Evolutionary conservation across 208 protist species (phyloP), one percentile per base, ranked within the genome.

Genomic region (Leishmania major): DNA sequence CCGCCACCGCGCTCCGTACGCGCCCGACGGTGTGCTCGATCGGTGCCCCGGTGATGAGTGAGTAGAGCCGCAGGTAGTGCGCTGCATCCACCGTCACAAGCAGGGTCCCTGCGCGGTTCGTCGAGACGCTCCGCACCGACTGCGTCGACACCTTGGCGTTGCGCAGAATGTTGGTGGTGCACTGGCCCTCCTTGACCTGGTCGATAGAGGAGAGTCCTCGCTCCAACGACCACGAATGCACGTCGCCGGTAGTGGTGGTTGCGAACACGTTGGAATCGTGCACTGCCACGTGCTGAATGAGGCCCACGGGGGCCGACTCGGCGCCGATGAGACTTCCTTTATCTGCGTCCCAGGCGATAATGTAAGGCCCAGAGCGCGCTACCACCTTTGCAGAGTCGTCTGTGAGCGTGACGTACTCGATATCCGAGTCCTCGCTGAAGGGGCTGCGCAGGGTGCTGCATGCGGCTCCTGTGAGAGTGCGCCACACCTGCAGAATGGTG

Each of bases 301-400:
- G 75, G 17, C 94, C 94, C 17, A 53, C 55, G 8, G 85, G 89
- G 35, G 89, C 86, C 0, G 88, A 83, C 80, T 94, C 79, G 25
- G 88, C 94, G 7, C 91, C 92, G 31, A 93, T 67, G 40, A 85
- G 83, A 3, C 82, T 71, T 31, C 85, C 86, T 22, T 84, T 90
- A 40, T 89, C 78, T 28, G 88, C 76, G 81, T 96, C 90, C 92
- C 93, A 97, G 40, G 92, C 72, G 59, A 87, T 75, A 57, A 95
- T 66, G 72, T 88, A 84, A 3, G 79, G 74, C 15, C 91, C 91
- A 43, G 84, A 88, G 40, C 84, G 83, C 3, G 83, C 92, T 77
- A 96, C 75, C 60, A 97, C 81, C 59, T 85, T 84, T 19, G 86
- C 78, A 40, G 86, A 90, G 86, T 96, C 92, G 31, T 91, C 89